Evolutionary conservation across 2,329 filamentous ascomycete genomes (phyloP).

Genomic region (Diaporthe sp.): DNA sequence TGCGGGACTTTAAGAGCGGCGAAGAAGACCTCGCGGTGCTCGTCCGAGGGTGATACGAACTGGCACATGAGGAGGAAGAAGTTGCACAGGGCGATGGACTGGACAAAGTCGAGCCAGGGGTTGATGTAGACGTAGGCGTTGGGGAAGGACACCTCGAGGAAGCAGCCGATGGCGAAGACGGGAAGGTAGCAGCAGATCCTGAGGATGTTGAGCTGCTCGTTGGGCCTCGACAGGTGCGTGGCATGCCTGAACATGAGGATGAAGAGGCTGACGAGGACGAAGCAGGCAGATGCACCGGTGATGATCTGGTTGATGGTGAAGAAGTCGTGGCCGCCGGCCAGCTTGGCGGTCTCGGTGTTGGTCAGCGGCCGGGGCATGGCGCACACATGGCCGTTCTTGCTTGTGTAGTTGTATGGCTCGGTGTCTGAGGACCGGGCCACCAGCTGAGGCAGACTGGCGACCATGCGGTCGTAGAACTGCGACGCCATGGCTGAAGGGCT

Average conservation of each 20-base stretch:
- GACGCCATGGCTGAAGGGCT: conserved; percentile 13
- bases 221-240: conserved; percentile 50
- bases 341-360: conserved; percentile 27
- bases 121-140: conserved; percentile 51
- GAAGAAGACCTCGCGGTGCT: conserved; percentile 49
- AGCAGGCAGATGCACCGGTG: conserved; percentile 33
- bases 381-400: conserved; percentile 31
- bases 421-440: not conserved
- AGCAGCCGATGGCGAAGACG: conserved; percentile 51
- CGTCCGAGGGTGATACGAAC: conserved; percentile 49
- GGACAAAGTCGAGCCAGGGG: conserved; percentile 50
- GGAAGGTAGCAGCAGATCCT: conserved; percentile 54
- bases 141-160: conserved; percentile 50
- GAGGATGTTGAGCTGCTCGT: conserved; percentile 55
- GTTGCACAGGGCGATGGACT: conserved; percentile 52
- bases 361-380: conserved; percentile 32
- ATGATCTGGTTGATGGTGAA: conserved; percentile 34
- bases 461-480: conserved; percentile 24
- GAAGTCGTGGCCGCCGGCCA: conserved; percentile 34
- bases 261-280: conserved; percentile 32
- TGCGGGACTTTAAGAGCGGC: conserved; percentile 45
- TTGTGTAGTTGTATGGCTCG: conserved; percentile 33
- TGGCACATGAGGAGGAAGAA: conserved; percentile 58
- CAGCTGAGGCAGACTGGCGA: conserved; percentile 17
- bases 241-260: conserved; percentile 31